Conservation (phyloP, 345 rosid genomes). For the Brassica rapa region DNA sequence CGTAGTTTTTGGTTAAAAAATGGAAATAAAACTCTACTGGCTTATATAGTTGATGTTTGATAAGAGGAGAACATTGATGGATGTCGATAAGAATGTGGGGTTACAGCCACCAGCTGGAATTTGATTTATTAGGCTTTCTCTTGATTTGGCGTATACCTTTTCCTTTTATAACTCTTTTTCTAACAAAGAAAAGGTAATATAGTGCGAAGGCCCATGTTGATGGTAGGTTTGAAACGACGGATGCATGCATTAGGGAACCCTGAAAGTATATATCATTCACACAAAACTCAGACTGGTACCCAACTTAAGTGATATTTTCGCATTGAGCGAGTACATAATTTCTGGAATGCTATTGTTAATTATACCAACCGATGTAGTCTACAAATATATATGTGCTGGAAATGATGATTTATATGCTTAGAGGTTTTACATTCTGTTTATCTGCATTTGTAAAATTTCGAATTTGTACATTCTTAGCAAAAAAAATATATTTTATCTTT, state of each 20-base stretch:
- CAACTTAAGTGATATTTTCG: not conserved
- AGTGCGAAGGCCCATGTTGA: conserved; percentile 38
- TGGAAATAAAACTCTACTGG: not conserved
- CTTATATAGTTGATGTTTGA: conserved; percentile 39
- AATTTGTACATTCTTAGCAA: not conserved
- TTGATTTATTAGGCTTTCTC: conserved; percentile 16
- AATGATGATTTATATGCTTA: not conserved
- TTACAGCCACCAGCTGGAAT: conserved; percentile 48
- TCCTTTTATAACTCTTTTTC: not conserved
- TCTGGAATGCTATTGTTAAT: not conserved
- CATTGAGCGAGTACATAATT: not conserved
- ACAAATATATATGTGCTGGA: not conserved
- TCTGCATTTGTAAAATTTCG: not conserved
- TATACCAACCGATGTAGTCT: not conserved
- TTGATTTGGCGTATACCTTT: conserved; percentile 16
- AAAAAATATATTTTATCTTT: not conserved
- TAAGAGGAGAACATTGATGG: conserved; percentile 42
- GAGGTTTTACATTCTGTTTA: not conserved
- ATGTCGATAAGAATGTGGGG: conserved; percentile 47
- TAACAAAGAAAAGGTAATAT: conserved; percentile 12
- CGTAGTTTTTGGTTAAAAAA: not conserved
- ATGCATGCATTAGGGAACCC: conserved; percentile 37
- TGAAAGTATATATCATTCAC: conserved; percentile 22
- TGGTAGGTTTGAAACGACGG: conserved; percentile 41
- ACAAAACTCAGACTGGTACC: conserved; percentile 8